Evolutionary conservation across 345 rosid species (phyloP).

Genomic region (Acer negundo): DNA sequence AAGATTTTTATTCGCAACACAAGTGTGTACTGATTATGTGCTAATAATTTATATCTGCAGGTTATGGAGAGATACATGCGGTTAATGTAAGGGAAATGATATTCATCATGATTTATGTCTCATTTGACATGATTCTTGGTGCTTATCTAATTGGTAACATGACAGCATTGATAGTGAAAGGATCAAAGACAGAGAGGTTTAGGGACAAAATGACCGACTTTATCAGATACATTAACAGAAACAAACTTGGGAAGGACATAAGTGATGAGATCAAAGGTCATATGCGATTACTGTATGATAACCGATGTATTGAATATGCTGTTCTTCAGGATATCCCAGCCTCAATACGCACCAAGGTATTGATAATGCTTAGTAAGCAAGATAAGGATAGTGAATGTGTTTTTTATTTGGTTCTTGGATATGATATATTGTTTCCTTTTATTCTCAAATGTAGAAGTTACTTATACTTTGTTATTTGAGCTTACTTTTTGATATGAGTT

Average conservation of each 20-base stretch:
- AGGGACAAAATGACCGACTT: slow-evolving; percentile 78
- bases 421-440: neutral
- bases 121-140: slow-evolving; percentile 88
- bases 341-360: slow-evolving; percentile 77
- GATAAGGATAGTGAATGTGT: neutral
- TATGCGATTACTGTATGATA: slow-evolving; percentile 59
- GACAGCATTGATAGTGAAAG: slow-evolving; percentile 89
- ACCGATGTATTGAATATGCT: slow-evolving; percentile 54
- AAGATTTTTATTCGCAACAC: neutral
- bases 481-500: neutral
- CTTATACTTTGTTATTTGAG: neutral
- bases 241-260: slow-evolving; percentile 60
- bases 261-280: slow-evolving; percentile 68
- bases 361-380: neutral
- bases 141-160: slow-evolving; percentile 92
- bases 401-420: neutral
- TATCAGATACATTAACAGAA: slow-evolving; percentile 64
- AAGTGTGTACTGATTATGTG: neutral
- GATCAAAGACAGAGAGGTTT: slow-evolving; percentile 81
- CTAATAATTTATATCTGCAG: slow-evolving; percentile 35
- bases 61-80: slow-evolving; percentile 92
- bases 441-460: neutral
- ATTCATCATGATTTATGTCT: slow-evolving; percentile 77
- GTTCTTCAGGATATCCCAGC: slow-evolving; percentile 82
- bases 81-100: slow-evolving; percentile 87